phyloP scores from a whole-genome alignment of 108 stramenopile species.

The Parietichytrium sp. region DNA sequence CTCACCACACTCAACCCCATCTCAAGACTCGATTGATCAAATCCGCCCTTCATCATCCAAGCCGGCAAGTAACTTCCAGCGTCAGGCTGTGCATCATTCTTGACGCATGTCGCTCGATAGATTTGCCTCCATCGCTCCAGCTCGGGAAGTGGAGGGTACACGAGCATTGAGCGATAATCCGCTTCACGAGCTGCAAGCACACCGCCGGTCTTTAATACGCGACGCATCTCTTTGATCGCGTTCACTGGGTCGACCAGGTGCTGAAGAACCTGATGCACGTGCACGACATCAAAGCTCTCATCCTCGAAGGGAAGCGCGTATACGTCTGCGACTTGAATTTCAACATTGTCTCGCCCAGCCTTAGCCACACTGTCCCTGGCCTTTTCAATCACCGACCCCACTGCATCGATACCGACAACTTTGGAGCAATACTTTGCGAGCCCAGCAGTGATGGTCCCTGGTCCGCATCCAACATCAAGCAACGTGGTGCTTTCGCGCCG shows the following conservation, averaged over 20 bases:
- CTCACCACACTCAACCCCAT: background rate
- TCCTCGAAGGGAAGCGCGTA: constrained; percentile 17
- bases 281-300: constrained; percentile 31
- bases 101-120: background rate
- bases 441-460: constrained; percentile 21
- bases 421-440: constrained; percentile 38
- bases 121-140: background rate
- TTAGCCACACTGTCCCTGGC: background rate
- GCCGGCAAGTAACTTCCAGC: background rate
- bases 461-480: constrained; percentile 30
- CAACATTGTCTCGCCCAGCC: background rate
- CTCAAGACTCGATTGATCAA: background rate
- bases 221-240: constrained; percentile 20
- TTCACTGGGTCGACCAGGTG: constrained; percentile 7
- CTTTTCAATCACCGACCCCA: background rate
- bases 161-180: constrained; percentile 17
- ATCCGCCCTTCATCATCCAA: background rate
- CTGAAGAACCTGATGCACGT: constrained; percentile 8
- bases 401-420: background rate
- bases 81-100: background rate
- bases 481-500: background rate
- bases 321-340: background rate
- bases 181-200: background rate
- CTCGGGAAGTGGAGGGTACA: background rate
- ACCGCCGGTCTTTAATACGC: background rate